Evolutionary conservation across 768 basidiomycete genomes (phyloP), one percentile per base, ranked within the genome.

Genomic region (Mrakia gelida): DNA sequence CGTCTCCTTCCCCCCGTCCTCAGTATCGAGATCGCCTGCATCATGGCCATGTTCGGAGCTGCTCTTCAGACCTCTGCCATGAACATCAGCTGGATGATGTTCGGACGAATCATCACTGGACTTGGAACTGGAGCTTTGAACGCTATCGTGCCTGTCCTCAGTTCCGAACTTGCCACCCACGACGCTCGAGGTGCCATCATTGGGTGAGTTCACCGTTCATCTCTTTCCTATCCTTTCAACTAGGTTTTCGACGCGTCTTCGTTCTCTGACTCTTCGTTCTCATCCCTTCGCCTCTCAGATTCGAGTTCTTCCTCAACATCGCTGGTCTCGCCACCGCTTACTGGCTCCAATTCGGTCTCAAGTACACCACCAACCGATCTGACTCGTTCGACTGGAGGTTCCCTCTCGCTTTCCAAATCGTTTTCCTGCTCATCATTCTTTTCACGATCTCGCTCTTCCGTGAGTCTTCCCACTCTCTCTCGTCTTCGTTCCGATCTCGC

Each of bases 71-170:
- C 77, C 11, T 73, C 76, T 6, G 79, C 82, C 2, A 71, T 77
- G 76, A 80, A 80, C 63, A 61, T 75, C 54, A 56, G 28, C 0
- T 82, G 70, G 73, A 79, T 83, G 82, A 74, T 81, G 52, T 56
- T 73, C 8, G 81, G 80, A 7, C 54, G 82, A 15, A 49, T 82
- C 32, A 78, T 82, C 73, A 82, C 79, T 62, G 80, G 80, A 34
- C 30, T 79, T n/a, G 79, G 79, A 54, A 80, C 80, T 8, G 82
- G 83, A 2, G 65, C 74, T 34, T 72, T 83, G 23, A 82, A 82
- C 70, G 80, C 79, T n/a, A 81, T 83, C 75, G 79, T 82, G 0
- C 83, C 83, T 7, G 81, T 83, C 7, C 81, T 81, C 73, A 72
- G 75, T 13, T 80, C 81, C 28, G 83, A 83, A 68, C 75, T 79